phyloP scores from a whole-genome alignment of 2,329 filamentous ascomycete species.

The Dactylella cylindrospora region DNA sequence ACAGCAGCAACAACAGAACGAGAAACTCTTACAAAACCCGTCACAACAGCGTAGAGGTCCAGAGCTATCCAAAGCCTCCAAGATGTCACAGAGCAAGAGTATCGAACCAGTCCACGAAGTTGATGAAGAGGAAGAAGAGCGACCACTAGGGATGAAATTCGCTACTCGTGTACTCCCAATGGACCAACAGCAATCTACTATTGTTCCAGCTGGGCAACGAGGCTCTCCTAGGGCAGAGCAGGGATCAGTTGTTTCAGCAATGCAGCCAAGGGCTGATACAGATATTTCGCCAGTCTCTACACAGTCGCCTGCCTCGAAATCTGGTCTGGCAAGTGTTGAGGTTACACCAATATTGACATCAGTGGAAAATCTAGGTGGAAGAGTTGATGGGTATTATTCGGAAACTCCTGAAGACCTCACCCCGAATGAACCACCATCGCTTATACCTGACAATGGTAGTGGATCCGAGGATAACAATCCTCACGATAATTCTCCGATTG shows the following conservation, averaged over 20 bases:
- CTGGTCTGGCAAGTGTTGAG: slow-evolving; percentile 16
- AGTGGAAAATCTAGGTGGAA: slow-evolving; percentile 37
- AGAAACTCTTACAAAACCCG: slow-evolving; percentile 42
- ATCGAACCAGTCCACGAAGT: slow-evolving; percentile 41
- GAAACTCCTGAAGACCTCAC: slow-evolving; percentile 45
- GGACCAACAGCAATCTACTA: slow-evolving; percentile 37
- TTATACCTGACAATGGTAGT: slow-evolving; percentile 45
- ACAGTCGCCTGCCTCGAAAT: slow-evolving; percentile 18
- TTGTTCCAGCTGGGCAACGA: slow-evolving; percentile 23
- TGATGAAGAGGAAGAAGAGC: slow-evolving; percentile 40
- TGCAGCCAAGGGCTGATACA: slow-evolving; percentile 6
- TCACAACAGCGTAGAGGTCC: slow-evolving; percentile 15
- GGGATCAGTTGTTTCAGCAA: not conserved
- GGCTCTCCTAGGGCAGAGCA: slow-evolving; percentile 16
- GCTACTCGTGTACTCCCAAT: slow-evolving; percentile 28
- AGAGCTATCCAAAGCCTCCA: slow-evolving; percentile 4
- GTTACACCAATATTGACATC: slow-evolving; percentile 19
- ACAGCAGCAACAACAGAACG: slow-evolving; percentile 46
- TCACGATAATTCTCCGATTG: slow-evolving; percentile 50
- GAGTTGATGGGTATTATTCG: slow-evolving; percentile 45
- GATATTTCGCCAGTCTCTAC: slow-evolving; percentile 27
- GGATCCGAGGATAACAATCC: slow-evolving; percentile 45
- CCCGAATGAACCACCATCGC: slow-evolving; percentile 44
- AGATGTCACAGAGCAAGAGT: slow-evolving; percentile 14
- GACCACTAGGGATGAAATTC: slow-evolving; percentile 40